phyloP scores from a whole-genome alignment of 176 grass and related monocot genomes.

The Miscanthus lutarioriparius region DNA sequence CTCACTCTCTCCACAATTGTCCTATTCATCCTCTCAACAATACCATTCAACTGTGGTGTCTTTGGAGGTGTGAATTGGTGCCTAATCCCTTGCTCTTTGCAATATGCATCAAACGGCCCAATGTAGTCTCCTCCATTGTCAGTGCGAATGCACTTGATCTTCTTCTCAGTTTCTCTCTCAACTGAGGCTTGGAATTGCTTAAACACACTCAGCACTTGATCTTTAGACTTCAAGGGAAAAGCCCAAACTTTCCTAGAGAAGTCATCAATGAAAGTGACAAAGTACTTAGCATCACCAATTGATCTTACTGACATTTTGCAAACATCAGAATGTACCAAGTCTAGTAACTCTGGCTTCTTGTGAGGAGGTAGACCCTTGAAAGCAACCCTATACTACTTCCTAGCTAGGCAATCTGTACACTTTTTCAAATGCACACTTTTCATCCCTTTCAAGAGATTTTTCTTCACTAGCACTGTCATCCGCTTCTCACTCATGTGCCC shows the following conservation, averaged over 20 bases:
- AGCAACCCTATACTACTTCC: background rate
- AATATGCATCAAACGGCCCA: background rate
- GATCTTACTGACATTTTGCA: background rate
- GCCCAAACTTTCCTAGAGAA: background rate
- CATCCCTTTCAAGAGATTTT: background rate
- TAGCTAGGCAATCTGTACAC: background rate
- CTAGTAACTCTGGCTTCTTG: background rate
- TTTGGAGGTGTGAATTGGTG: background rate
- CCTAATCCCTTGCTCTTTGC: background rate
- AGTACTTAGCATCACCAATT: background rate
- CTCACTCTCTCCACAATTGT: background rate
- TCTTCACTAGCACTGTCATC: background rate
- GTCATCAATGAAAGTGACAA: conserved; percentile 22
- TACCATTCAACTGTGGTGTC: background rate
- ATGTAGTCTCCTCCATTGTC: conserved; percentile 14
- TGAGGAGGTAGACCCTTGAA: background rate
- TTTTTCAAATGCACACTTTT: conserved; percentile 4
- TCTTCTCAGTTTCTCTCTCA: conserved; percentile 6
- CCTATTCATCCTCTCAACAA: background rate
- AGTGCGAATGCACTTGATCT: background rate
- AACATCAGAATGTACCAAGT: background rate
- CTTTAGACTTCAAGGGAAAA: background rate
- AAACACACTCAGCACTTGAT: too few relatives aligned
- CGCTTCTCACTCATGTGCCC: conserved; percentile 1
- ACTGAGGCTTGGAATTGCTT: background rate